A percentile compares a stretch with the other conserved stretches of the same genome.
phyloP scores from a whole-genome alignment of 345 rosid species.

The Moricandia arvensis region DNA sequence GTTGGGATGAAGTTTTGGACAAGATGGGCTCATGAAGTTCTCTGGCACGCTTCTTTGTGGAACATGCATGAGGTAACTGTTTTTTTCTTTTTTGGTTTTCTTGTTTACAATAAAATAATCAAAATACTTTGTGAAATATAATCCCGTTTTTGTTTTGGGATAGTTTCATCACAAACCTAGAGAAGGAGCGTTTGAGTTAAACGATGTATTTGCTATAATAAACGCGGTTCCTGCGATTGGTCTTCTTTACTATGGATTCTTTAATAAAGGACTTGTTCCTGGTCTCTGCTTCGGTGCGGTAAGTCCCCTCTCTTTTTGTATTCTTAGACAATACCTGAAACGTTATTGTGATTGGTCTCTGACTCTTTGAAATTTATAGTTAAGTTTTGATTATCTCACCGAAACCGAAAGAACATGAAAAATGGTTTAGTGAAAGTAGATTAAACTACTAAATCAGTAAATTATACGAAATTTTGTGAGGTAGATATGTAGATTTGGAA shows the following conservation, averaged over 20 bases:
- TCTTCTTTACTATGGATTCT: constrained; percentile 74
- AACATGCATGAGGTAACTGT: constrained; percentile 77
- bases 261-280: constrained; percentile 73
- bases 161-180: constrained; percentile 92
- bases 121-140: neutral
- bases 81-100: neutral
- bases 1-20: constrained; percentile 99
- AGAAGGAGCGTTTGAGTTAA: constrained; percentile 85
- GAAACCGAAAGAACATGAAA: constrained; percentile 3
- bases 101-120: too few relatives aligned
- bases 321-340: neutral
- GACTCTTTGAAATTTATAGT: neutral
- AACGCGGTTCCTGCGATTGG: constrained; percentile 88
- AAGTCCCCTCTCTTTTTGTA: constrained; percentile 34
- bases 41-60: constrained; percentile 98
- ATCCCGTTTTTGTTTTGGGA: neutral
- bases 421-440: neutral
- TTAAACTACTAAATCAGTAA: neutral
- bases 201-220: constrained; percentile 84
- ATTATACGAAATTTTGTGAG: neutral
- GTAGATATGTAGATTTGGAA: neutral
- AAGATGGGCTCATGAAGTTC: constrained; percentile 87
- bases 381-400: neutral
- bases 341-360: neutral
- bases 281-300: constrained; percentile 95